Evolutionary conservation across 2,329 filamentous ascomycete species (phyloP).

Genomic region (Xylariaceae sp.): DNA sequence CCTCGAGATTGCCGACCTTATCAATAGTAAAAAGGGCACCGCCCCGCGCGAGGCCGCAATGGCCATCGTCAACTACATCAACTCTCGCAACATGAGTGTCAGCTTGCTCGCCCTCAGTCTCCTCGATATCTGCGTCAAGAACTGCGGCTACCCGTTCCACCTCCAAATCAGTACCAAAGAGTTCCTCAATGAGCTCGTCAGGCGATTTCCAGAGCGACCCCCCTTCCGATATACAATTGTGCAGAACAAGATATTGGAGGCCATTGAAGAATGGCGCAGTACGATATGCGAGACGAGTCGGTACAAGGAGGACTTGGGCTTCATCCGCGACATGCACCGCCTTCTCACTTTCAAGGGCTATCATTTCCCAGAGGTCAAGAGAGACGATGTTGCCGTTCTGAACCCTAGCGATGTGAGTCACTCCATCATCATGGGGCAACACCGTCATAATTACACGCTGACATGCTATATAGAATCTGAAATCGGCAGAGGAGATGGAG

Average conservation of each 20-base stretch:
- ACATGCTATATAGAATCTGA: constrained; percentile 61
- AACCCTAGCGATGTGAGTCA: constrained; percentile 88
- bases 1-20: constrained; percentile 91
- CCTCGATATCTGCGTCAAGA: constrained; percentile 98
- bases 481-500: constrained; percentile 98
- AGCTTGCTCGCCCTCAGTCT: constrained; percentile 83
- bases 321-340: constrained; percentile 96
- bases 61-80: constrained; percentile 88
- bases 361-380: constrained; percentile 83
- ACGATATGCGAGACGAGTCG: constrained; percentile 98
- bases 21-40: constrained; percentile 96
- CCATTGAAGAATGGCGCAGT: constrained; percentile 96
- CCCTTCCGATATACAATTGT: constrained; percentile 80
- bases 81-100: constrained; percentile 95
- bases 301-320: constrained; percentile 95
- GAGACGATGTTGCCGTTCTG: constrained; percentile 91
- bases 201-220: constrained; percentile 89
- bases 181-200: constrained; percentile 95
- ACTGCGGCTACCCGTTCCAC: constrained; percentile 98
- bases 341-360: constrained; percentile 96
- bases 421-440: neutral
- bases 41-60: constrained; percentile 92
- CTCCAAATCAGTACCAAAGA: constrained; percentile 98
- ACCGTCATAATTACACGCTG: neutral
- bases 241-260: constrained; percentile 86